phyloP scores from a whole-genome alignment of 768 basidiomycete genomes.

The Cystobasidium tubakii region DNA sequence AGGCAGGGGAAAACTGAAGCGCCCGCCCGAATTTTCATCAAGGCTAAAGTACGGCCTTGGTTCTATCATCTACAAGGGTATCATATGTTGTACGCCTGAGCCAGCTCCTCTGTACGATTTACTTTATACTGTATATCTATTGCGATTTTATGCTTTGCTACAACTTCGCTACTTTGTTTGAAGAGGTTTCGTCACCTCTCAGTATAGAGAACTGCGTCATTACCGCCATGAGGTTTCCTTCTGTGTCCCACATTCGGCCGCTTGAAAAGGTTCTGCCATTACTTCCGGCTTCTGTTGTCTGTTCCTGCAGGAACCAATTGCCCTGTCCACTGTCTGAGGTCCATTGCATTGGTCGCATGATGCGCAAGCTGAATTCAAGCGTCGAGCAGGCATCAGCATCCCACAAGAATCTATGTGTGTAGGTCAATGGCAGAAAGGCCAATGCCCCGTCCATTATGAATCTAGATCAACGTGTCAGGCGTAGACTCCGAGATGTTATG shows the following conservation, averaged over 20 bases:
- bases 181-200: not conserved
- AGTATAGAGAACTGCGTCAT: constrained; percentile 32
- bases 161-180: not conserved
- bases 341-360: not conserved
- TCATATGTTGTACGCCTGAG: no score
- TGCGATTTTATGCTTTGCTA: no score
- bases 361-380: constrained; percentile 24
- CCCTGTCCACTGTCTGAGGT: not conserved
- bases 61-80: no score
- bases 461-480: not conserved
- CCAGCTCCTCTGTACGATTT: no score
- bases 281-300: constrained; percentile 27
- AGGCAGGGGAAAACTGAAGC: no score
- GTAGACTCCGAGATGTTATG: not conserved
- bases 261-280: constrained; percentile 17
- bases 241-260: constrained; percentile 21
- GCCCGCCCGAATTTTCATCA: no score
- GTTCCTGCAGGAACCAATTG: constrained; percentile 32
- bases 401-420: constrained; percentile 16
- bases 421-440: constrained; percentile 23
- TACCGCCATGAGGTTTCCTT: constrained; percentile 14
- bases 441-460: constrained; percentile 32
- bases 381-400: constrained; percentile 23
- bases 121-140: no score
- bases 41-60: no score